phyloP scores from a whole-genome alignment of 768 basidiomycete species.

The Macrolepiota dolichaula region DNA sequence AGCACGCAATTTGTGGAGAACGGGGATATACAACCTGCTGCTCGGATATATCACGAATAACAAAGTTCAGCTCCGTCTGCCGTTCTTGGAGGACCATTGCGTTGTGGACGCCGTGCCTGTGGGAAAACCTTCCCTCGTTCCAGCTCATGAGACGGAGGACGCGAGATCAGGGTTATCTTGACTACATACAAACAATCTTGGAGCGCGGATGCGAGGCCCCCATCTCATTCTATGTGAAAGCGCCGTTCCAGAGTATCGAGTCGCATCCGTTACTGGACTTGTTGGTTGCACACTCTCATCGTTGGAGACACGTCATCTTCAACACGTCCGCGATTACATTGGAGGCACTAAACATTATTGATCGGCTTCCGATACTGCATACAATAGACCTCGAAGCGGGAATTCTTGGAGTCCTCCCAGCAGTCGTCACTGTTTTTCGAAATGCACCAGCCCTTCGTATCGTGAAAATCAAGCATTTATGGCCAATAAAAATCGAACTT shows the following conservation, averaged over 20 bases:
- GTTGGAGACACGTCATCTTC: neutral
- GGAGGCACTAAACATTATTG: neutral
- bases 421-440: neutral
- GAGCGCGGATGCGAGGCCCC: neutral
- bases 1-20: neutral
- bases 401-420: neutral
- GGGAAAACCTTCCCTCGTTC: neutral
- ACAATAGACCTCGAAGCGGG: neutral
- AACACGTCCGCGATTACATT: neutral
- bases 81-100: neutral
- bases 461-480: neutral
- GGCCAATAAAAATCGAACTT: neutral
- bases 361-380: neutral
- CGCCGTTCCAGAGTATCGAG: neutral
- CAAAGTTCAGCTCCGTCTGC: neutral
- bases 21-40: too few species aligned
- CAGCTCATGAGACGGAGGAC: neutral
- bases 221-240: neutral
- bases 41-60: neutral
- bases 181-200: neutral
- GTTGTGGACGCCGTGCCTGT: neutral
- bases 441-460: neutral
- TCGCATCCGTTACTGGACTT: neutral
- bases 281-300: neutral
- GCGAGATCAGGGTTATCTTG: neutral